Base-by-base conservation (phyloP, 495 filamentous ascomycete species). In the Annulohypoxylon stygium region DNA sequence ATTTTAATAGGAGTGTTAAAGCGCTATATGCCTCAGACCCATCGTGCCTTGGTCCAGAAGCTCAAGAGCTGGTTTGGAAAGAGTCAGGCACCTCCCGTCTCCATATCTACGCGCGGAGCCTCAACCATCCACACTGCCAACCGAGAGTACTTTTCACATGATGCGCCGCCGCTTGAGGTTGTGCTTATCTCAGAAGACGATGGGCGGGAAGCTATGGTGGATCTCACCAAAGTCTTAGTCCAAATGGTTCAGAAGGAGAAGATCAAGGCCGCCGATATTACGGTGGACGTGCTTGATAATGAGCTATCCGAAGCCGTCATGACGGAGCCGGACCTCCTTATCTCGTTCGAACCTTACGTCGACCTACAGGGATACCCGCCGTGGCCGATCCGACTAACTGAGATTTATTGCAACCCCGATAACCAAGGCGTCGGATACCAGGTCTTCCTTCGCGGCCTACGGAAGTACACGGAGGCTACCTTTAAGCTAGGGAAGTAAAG, bases 221-320 rank as follows among this genome's bases (percentile, higher is more conserved):
- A 98, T 80, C 87, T 99, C 26, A 98, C 97, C 48, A 97, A 95
- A 77, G 98, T 97, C 3, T 85, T 99, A 8, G 88, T 95, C 5
- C 93, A 97, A 74, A 97, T 99, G 95, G 89, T 93, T 4, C 96
- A 99, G 82, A 90, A 92, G 65, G 90, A 90, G 58, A 97, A 97
- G 80, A 81, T 99, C 20, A 87, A 87, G 2, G 83, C 91, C 0
- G 81, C 86, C 16, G 95, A 99, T 78, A 94, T 99, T 67, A 93
- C 88, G 47, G 83, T 87, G 16, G 93, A 97, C 69, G 83, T 99
- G 45, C 90, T 99, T n/a, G 94, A 99, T 78, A 90, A 92, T 7
- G 96, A 98, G 80, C 85, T 99, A 59, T 83, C 77, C 51, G 87
- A 87, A 78, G 88, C 85, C 58, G 84, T 93, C 41, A 92, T 92